phyloP scores from a whole-genome alignment of 164 flowering plant genomes.

The Stephania yunnanensis region DNA sequence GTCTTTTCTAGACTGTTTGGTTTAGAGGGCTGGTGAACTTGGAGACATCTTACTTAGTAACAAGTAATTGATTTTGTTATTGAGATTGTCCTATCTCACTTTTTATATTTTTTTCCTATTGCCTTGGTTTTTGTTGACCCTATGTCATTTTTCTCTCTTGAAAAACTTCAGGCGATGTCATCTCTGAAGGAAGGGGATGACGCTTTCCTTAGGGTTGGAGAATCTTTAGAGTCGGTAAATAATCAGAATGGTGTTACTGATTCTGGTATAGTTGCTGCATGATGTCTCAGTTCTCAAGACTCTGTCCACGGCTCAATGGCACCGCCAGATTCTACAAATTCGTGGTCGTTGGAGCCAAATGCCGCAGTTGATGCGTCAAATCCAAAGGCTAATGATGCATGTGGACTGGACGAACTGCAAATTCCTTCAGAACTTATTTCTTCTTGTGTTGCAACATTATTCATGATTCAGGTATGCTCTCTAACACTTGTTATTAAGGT shows the following conservation, averaged over 20 bases:
- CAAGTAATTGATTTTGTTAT: background rate
- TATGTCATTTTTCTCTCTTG: background rate
- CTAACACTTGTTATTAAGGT: no score
- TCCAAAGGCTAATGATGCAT: constrained; percentile 16
- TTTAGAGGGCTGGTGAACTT: background rate
- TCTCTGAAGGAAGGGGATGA: constrained; percentile 38
- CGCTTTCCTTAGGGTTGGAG: constrained; percentile 36
- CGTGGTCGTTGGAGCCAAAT: constrained; percentile 19
- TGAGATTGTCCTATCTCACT: background rate
- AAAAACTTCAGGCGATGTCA: constrained; percentile 34
- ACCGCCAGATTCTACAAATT: constrained; percentile 21
- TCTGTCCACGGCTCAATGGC: constrained; percentile 15
- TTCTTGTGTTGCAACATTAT: constrained; percentile 51
- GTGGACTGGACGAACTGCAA: constrained; percentile 23
- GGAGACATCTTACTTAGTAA: background rate
- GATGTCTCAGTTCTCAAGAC: constrained; percentile 19
- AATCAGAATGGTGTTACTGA: constrained; percentile 26
- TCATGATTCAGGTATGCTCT: constrained; percentile 57
- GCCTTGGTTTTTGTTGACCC: background rate
- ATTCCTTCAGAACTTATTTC: constrained; percentile 48
- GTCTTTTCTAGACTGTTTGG: background rate
- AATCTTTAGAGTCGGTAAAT: constrained; percentile 38
- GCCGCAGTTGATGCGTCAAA: constrained; percentile 17
- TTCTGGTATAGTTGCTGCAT: constrained; percentile 21
- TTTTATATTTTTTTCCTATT: background rate